Evolutionary conservation across 495 filamentous ascomycete genomes (phyloP).

Genomic region (Entonaema liquescens): DNA sequence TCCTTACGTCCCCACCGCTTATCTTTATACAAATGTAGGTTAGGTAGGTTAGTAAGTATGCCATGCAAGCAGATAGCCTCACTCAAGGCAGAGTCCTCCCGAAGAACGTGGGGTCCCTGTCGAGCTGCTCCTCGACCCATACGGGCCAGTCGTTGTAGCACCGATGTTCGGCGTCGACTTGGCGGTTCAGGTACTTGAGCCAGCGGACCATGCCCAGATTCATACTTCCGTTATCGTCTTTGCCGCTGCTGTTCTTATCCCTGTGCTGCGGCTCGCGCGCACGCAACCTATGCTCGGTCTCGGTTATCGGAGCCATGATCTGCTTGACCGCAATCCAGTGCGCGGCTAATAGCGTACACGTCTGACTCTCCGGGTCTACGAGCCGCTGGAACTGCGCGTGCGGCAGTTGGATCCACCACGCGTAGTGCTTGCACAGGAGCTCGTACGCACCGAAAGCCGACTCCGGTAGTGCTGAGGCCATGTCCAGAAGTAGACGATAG

Average conservation of each 20-base stretch:
- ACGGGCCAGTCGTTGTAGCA: slow-evolving; percentile 56
- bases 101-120: slow-evolving; percentile 46
- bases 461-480: slow-evolving; percentile 44
- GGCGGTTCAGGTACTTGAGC: slow-evolving; percentile 54
- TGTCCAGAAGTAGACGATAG: slow-evolving; percentile 44
- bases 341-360: slow-evolving; percentile 60
- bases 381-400: slow-evolving; percentile 63
- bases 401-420: slow-evolving; percentile 61
- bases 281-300: slow-evolving; percentile 42
- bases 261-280: slow-evolving; percentile 8
- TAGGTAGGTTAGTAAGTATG: too few relatives aligned
- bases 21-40: not conserved
- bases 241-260: not conserved
- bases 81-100: slow-evolving; percentile 36
- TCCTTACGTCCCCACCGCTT: not conserved
- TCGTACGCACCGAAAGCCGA: slow-evolving; percentile 52
- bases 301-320: slow-evolving; percentile 61
- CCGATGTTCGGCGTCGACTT: slow-evolving; percentile 50
- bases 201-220: slow-evolving; percentile 50
- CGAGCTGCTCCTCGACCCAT: slow-evolving; percentile 58
- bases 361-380: slow-evolving; percentile 58
- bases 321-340: slow-evolving; percentile 68
- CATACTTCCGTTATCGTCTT: slow-evolving; percentile 3
- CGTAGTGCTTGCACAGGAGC: slow-evolving; percentile 51
- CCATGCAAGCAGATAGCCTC: not conserved